Evolutionary conservation across 2,329 filamentous ascomycete species (phyloP).

Genomic region (Fusarium domesticum): DNA sequence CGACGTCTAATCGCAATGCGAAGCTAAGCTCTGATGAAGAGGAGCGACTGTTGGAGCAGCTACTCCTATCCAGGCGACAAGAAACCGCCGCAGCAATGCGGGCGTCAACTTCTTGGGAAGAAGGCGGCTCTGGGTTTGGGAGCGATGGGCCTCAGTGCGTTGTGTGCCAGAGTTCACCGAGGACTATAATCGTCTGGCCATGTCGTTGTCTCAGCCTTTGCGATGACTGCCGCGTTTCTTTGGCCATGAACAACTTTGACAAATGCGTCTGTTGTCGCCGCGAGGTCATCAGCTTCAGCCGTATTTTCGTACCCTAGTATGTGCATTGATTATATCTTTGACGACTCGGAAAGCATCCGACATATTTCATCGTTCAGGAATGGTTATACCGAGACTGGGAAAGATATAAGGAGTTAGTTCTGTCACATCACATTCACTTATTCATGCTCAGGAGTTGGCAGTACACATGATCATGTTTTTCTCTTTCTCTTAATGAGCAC

Average conservation of each 20-base stretch:
- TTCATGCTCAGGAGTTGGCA: not conserved
- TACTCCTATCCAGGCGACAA: slow-evolving; percentile 53
- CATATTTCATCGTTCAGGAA: too few species aligned
- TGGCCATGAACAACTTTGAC: slow-evolving; percentile 96
- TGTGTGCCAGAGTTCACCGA: slow-evolving; percentile 81
- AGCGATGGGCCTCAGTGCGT: slow-evolving; percentile 78
- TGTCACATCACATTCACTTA: not conserved
- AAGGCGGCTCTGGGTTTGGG: slow-evolving; percentile 70
- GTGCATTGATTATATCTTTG: too few species aligned
- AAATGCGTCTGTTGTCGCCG: slow-evolving; percentile 93
- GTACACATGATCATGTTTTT: too few species aligned
- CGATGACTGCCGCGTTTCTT: slow-evolving; percentile 88
- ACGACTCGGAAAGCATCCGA: too few species aligned
- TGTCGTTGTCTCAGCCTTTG: slow-evolving; percentile 92
- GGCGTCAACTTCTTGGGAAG: slow-evolving; percentile 54
- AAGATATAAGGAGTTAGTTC: not conserved
- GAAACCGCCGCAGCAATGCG: slow-evolving; percentile 9
- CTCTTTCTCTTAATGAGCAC: too few species aligned
- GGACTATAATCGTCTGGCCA: slow-evolving; percentile 93
- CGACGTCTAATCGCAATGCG: slow-evolving; percentile 22
- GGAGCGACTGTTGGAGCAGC: slow-evolving; percentile 57
- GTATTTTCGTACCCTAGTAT: slow-evolving; percentile 74
- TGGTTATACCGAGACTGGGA: not conserved
- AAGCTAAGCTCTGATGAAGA: slow-evolving; percentile 58
- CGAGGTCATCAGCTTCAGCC: slow-evolving; percentile 83